Conservation (phyloP, 2,329 filamentous ascomycete genomes). For the Macrophomina pseudophaseolina region DNA sequence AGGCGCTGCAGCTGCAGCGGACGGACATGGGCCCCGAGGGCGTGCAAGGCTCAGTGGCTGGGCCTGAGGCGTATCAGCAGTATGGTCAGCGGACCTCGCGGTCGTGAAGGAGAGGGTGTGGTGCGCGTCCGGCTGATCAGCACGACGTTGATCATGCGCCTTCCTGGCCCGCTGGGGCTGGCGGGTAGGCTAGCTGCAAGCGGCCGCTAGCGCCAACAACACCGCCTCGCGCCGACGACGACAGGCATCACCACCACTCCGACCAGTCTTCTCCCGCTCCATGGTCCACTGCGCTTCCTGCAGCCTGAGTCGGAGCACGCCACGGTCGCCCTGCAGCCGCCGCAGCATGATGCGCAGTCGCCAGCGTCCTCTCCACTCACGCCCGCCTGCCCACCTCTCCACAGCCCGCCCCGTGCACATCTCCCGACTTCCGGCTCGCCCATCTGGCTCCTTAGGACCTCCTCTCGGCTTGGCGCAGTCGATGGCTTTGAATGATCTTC, state of each 20-base stretch:
- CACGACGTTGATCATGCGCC: slow-evolving; percentile 25
- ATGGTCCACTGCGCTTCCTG: not conserved
- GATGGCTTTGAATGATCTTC: slow-evolving; percentile 1
- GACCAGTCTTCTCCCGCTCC: not conserved
- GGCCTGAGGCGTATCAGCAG: slow-evolving; percentile 39
- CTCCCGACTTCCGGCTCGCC: slow-evolving; percentile 17
- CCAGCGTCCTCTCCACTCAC: not conserved
- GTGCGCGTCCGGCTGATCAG: slow-evolving; percentile 26
- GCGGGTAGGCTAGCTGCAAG: slow-evolving; percentile 19
- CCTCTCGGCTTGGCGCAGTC: not conserved
- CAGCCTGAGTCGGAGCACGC: slow-evolving; percentile 2
- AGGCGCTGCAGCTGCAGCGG: slow-evolving; percentile 34
- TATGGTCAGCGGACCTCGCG: slow-evolving; percentile 45
- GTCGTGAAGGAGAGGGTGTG: slow-evolving; percentile 35
- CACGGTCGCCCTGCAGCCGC: slow-evolving; percentile 6
- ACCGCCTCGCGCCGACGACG: slow-evolving; percentile 11
- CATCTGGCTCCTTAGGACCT: slow-evolving; percentile 12
- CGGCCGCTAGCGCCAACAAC: slow-evolving; percentile 8
- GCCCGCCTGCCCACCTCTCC: not conserved
- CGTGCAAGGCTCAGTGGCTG: slow-evolving; percentile 17
- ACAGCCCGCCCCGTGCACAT: slow-evolving; percentile 12
- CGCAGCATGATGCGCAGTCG: slow-evolving; percentile 6
- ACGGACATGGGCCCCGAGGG: slow-evolving; percentile 14
- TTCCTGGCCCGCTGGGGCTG: slow-evolving; percentile 7
- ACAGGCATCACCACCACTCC: slow-evolving; percentile 14